These are phyloP conservation scores for Hapsidospora chrysogenum DNA, from an alignment of 495 filamentous ascomycete species.

Conservation along the genomic window DNA sequence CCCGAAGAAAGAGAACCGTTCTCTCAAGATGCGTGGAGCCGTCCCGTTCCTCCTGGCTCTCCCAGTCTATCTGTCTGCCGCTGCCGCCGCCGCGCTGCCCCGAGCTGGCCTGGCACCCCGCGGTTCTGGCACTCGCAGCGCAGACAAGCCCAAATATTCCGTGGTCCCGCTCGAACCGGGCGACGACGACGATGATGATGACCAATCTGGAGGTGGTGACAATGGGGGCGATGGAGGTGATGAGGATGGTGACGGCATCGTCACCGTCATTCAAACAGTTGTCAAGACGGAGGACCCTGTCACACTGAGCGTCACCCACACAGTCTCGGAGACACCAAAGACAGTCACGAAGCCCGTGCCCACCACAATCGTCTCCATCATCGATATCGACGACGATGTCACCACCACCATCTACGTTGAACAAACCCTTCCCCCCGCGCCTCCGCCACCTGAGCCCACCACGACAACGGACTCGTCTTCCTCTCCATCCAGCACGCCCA, in stretches of 20 bases:
- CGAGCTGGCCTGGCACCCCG: conserved; percentile 6
- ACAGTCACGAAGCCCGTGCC: conserved; percentile 10
- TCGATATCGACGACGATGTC: conserved; percentile 3
- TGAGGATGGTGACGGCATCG: conserved; percentile 5
- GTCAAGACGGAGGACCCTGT: conserved; percentile 9
- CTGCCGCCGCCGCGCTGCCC: neutral
- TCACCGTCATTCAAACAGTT: conserved; percentile 10
- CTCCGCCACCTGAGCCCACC: neutral
- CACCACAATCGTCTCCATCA: conserved; percentile 6
- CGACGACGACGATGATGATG: too few relatives aligned
- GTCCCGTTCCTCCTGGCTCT: conserved; percentile 3
- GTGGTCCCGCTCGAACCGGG: conserved; percentile 14
- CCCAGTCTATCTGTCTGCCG: neutral
- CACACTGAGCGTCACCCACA: conserved; percentile 13
- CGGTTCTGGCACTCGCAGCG: neutral
- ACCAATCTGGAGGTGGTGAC: conserved; percentile 1
- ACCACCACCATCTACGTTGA: conserved; percentile 10
- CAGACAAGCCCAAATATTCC: conserved; percentile 12
- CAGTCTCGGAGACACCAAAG: conserved; percentile 10
- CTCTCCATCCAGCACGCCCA: neutral
- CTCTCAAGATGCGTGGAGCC: conserved; percentile 3
- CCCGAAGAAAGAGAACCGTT: neutral
- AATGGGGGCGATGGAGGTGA: neutral
- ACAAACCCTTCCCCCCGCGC: conserved; percentile 7
- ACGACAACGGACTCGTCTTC: neutral